Base-by-base conservation (phyloP, 257 asterid genomes). In the Paulownia fortunei region DNA sequence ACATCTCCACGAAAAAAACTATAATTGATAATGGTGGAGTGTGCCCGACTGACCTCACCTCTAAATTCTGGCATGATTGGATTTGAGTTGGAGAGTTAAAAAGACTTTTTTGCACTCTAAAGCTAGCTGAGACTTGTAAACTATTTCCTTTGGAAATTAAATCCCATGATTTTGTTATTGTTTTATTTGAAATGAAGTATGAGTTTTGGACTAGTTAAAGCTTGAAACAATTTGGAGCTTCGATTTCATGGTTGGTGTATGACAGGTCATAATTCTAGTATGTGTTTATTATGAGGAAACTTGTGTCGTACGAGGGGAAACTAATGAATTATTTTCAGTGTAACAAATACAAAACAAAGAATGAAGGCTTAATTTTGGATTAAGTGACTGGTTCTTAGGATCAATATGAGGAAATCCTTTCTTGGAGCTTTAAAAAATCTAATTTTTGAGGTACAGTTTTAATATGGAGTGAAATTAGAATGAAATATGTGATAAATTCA, bases 201-300 rank as follows among this genome's bases (percentile, higher is more conserved):
- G 13, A 39, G 52, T 18, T n/a, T 36, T 36, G 59, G 1, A 6
- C 8, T 26, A 16, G 55, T 66, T 0, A 9, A 18, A 69, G 46
- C 12, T 7, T 36, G 36, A 42, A 41, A 66, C n/a, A 8, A 32
- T 4, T 39, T 19, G 23, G 72, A 39, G 12, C 7, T n/a, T 64
- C 23, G 11, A n/a, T n/a, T 65, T 65, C 80, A 76, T 76, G 80
- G 74, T 54, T 52, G 59, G 58, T 26, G 74, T 51, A 37, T 76
- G 80, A 76, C 68, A 52, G 15, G 18, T 54, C 80, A 76, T 76
- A 74, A 23, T 16, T 64, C 8, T 75, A 37, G 72, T 52, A 27
- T 75, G 79, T 21, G 9, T 30, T n/a, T 23, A 15, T 23, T 58
- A 36, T 44, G 55, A 46, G 72, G 47, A 47, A 60, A 74, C 46